Conservation (phyloP, 75 land plant genomes). For the Selaginella tamariscina region DNA sequence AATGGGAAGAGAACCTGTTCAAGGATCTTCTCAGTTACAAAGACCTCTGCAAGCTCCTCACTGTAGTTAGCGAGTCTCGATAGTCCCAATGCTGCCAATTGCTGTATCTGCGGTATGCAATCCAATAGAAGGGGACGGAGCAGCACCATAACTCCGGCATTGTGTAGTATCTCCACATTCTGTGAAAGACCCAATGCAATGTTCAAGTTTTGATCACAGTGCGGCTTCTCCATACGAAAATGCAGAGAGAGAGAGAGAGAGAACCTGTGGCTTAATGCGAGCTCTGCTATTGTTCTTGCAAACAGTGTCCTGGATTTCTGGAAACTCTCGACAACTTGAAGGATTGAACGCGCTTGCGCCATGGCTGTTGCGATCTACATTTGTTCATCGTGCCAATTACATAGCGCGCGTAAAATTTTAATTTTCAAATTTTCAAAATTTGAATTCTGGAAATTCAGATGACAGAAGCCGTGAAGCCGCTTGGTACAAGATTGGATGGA, state of each 20-base stretch:
- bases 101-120: conserved; percentile 22
- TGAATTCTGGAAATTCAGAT: not conserved
- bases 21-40: conserved; percentile 24
- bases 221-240: not conserved
- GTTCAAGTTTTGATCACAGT: not conserved
- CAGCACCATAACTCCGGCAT: conserved; percentile 25
- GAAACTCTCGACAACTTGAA: conserved; percentile 25
- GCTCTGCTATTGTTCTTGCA: conserved; percentile 16
- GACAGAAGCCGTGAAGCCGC: too few relatives aligned
- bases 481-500: not conserved
- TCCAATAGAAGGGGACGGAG: conserved; percentile 24
- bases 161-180: conserved; percentile 25
- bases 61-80: conserved; percentile 19
- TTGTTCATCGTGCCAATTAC: not conserved
- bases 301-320: conserved; percentile 23
- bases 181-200: not conserved
- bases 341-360: conserved; percentile 28
- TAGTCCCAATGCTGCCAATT: conserved; percentile 18
- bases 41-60: conserved; percentile 19
- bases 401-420: not conserved
- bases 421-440: not conserved
- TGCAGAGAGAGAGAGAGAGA: not conserved
- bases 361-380: conserved; percentile 7
- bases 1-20: conserved; percentile 16
- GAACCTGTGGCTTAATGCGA: conserved; percentile 24